Evolutionary conservation across 2,329 filamentous ascomycete genomes (phyloP).

Genomic region (Phaeophleospora eucalypticola): DNA sequence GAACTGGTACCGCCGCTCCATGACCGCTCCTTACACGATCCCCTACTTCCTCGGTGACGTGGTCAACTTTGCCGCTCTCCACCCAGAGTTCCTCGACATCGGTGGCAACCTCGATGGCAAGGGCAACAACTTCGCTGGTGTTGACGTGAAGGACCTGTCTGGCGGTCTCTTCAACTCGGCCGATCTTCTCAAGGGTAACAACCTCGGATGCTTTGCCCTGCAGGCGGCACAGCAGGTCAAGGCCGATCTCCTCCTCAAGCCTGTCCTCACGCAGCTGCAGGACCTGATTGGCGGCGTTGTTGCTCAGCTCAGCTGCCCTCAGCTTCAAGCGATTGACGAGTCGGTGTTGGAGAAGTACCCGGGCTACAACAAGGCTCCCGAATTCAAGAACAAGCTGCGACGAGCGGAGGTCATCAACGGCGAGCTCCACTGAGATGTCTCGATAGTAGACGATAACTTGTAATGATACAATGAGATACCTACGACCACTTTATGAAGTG

Average conservation of each 20-base stretch:
- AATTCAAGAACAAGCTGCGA: conserved; percentile 1
- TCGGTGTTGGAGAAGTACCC: conserved; percentile 27
- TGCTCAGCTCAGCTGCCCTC: conserved; percentile 25
- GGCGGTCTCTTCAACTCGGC: conserved; percentile 40
- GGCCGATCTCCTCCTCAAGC: conserved; percentile 24
- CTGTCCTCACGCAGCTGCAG: conserved; percentile 11
- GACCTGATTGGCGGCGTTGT: conserved; percentile 16
- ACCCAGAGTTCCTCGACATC: conserved; percentile 32
- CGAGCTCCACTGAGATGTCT: background rate
- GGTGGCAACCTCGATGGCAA: conserved; percentile 37
- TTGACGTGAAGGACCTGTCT: conserved; percentile 36
- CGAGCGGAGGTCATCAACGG: background rate
- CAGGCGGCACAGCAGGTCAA: conserved; percentile 34
- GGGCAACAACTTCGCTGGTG: conserved; percentile 34
- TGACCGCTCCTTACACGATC: conserved; percentile 31
- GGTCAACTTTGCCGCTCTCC: conserved; percentile 17
- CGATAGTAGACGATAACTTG: too few relatives aligned
- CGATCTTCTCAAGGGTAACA: conserved; percentile 31
- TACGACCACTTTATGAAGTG: too few relatives aligned
- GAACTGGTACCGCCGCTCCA: conserved; percentile 30
- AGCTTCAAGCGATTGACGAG: conserved; percentile 26
- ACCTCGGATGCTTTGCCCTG: conserved; percentile 36
- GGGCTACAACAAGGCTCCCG: conserved; percentile 21
- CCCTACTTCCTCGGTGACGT: conserved; percentile 27
- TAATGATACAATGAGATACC: too few relatives aligned